Percentiles rank a stretch among this genome's conserved stretches.
These are phyloP conservation scores for Aspergillus quadrilineatus DNA, from an alignment of 2,329 filamentous ascomycete genomes.

Conservation along the genomic window DNA sequence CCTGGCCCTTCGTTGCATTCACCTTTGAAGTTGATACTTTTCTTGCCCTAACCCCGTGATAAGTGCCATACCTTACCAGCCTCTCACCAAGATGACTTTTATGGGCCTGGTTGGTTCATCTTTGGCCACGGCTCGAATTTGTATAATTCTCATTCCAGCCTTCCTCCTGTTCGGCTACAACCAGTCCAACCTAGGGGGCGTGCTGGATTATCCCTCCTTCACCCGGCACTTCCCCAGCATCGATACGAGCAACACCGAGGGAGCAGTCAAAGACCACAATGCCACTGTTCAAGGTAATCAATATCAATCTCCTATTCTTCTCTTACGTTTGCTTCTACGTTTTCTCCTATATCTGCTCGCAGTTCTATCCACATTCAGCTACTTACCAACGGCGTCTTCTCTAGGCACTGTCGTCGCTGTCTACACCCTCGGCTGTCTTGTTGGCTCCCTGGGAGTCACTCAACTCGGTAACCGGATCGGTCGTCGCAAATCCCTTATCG, in stretches of 20 bases:
- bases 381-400: too few relatives aligned
- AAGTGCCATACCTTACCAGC: too few relatives aligned
- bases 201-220: conserved; percentile 1
- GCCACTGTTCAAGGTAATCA: background rate
- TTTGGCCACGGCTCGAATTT: background rate
- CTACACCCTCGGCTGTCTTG: background rate
- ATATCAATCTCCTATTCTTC: too few relatives aligned
- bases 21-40: too few relatives aligned
- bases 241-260: background rate
- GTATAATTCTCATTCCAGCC: background rate
- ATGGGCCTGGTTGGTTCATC: too few relatives aligned
- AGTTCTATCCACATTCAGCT: too few relatives aligned
- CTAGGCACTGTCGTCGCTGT: background rate
- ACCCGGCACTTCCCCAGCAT: background rate
- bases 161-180: conserved; percentile 2
- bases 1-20: too few relatives aligned
- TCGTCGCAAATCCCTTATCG: background rate
- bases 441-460: background rate
- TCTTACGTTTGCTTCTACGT: too few relatives aligned
- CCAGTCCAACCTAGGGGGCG: background rate
- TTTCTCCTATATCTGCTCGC: too few relatives aligned
- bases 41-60: too few relatives aligned
- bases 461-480: conserved; percentile 1
- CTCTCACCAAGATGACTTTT: too few relatives aligned
- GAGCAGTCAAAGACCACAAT: background rate